These are phyloP conservation scores for Mortierella sp. DNA, from an alignment of 371 early-diverging fungal species.

Conservation along the genomic window DNA sequence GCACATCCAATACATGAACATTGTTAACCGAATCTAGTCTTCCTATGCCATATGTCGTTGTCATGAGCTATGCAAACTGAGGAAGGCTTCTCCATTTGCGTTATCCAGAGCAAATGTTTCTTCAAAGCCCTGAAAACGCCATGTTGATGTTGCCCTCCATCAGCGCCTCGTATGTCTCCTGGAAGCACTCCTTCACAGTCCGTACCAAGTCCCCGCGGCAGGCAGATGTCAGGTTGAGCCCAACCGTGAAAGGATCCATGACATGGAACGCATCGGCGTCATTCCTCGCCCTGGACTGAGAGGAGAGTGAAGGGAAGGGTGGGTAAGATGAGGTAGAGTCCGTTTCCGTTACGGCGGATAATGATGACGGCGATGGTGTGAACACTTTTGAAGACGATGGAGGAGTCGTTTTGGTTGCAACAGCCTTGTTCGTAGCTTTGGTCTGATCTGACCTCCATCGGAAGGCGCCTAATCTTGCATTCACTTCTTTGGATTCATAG, in stretches of 20 bases:
- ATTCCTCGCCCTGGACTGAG: neutral
- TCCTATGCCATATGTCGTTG: too few species aligned
- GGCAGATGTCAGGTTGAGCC: constrained; percentile 12
- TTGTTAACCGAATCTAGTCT: too few species aligned
- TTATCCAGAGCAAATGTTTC: too few species aligned
- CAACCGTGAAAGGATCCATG: constrained; percentile 40
- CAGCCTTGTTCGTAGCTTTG: neutral
- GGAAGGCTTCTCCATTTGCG: too few species aligned
- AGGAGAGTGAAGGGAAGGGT: too few species aligned
- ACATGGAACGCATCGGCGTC: constrained; percentile 14
- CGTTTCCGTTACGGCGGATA: neutral
- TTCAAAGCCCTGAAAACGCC: constrained; percentile 17
- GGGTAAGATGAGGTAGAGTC: too few species aligned
- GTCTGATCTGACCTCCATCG: constrained; percentile 26
- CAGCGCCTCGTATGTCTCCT: constrained; percentile 44
- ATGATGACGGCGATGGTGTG: neutral
- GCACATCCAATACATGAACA: too few species aligned
- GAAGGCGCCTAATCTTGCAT: constrained; percentile 34
- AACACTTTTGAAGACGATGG: neutral
- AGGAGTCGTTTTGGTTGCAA: neutral
- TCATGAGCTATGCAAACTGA: too few species aligned
- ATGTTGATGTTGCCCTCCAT: constrained; percentile 42
- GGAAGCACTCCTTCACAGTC: constrained; percentile 34
- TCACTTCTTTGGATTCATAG: constrained; percentile 44
- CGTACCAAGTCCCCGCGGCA: constrained; percentile 26